A percentile compares a stretch with the other conserved stretches of the same genome.
Conservation (phyloP, 768 basidiomycete genomes). For the Exidia glandulosa region DNA sequence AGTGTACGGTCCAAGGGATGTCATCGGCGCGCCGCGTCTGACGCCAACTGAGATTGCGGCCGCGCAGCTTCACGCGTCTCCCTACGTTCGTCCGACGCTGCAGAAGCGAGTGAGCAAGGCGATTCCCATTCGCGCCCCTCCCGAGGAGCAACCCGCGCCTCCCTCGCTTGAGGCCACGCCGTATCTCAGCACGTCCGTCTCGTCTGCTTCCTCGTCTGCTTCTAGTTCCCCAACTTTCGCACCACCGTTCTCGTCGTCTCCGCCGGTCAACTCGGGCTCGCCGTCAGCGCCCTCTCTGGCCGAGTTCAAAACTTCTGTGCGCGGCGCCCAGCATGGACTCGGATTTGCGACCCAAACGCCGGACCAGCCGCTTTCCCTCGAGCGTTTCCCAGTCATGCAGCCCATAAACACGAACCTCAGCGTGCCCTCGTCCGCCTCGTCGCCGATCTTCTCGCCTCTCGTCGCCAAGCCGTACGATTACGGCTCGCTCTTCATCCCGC, state of each 20-base stretch:
- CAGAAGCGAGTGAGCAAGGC: neutral
- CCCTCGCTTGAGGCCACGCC: neutral
- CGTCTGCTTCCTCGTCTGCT: neutral
- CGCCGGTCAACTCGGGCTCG: too few relatives aligned
- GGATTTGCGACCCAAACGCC: neutral
- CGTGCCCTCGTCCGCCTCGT: too few relatives aligned
- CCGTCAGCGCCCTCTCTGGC: too few relatives aligned
- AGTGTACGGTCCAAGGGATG: neutral
- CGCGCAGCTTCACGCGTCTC: neutral
- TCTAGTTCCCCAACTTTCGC: too few relatives aligned
- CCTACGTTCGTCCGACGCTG: neutral
- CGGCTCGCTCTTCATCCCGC: neutral
- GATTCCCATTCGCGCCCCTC: neutral
- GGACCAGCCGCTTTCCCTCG: neutral
- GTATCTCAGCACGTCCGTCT: neutral
- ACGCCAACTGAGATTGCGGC: neutral
- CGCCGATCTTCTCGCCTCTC: too few relatives aligned
- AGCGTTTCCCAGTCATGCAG: neutral
- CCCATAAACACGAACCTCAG: too few relatives aligned
- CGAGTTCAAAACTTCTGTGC: too few relatives aligned
- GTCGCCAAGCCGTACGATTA: neutral
- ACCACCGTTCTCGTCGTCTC: too few relatives aligned
- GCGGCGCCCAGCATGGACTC: too few relatives aligned
- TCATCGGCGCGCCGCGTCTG: neutral
- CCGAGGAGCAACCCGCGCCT: neutral